Base-by-base conservation (phyloP, 805 yeast species). In the Starmerella riodocensis region DNA sequence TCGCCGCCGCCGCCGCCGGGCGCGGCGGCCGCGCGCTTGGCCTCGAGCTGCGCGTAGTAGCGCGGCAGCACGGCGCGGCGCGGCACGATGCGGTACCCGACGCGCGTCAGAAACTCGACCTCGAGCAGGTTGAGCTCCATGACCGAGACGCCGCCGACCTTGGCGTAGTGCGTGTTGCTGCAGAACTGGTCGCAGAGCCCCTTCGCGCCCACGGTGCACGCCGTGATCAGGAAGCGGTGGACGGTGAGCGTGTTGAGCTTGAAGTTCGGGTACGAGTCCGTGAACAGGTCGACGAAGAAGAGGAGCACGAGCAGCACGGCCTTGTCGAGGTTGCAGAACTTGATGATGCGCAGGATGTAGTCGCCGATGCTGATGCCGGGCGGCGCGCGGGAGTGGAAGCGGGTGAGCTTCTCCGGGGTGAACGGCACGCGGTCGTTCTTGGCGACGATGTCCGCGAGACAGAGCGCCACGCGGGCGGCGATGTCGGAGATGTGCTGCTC, bases 341-440 rank as follows among this genome's bases (percentile, higher is more conserved):
- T 78, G 6, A 88, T 70, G 34, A 88, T 64, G 50, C 97, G 69
- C 33, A 76, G 60, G 32, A 86, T 59, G 53, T 88, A 88, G 39
- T 80, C 81, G 48, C 70, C 71, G 13, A 85, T 73, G 5, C 94
- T 78, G 32, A 88, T 88, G 14, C 71, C 71, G 0, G 98, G 97
- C 3, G 96, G 94, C 0, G 88, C 76, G 46, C 96, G 69, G 4
- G 96, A 85, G 58, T 88, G 98, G 58, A 88, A 88, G 48, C 97
- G 65, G 1, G 98, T 88, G 37, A 91, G 66, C 22, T 57, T 53
- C 16, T 56, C 56, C 7, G 59, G 53, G 39, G 47, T 59, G 41
- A 56, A 60, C 29, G 67, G 64, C 19, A 53, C 51, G 22, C 52
- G 62, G 60, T 88, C 97, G 56, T 88, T 88, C 25, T 82, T 67